Percentiles rank a stretch among this genome's conserved stretches.
Evolutionary conservation across 257 asterid genomes (phyloP).

Genomic region (Capsicum pubescens): DNA sequence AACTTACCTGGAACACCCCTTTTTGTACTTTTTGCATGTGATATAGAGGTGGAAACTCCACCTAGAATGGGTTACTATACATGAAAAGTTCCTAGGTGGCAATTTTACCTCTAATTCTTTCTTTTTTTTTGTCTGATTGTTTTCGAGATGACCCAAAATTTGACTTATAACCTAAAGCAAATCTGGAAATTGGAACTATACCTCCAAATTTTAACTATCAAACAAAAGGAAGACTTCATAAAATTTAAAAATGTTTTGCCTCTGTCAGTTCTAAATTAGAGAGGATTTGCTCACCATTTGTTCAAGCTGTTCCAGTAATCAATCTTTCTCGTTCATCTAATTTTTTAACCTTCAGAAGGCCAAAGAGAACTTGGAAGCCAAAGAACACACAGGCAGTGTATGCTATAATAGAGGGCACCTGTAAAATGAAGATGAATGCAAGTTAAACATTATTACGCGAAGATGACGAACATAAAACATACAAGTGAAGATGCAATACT

Average conservation of each 20-base stretch:
- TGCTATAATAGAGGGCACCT: slow-evolving; percentile 81
- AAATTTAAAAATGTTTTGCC: background rate
- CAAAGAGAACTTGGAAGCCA: slow-evolving; percentile 79
- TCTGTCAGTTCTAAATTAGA: slow-evolving; percentile 4
- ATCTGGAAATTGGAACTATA: background rate
- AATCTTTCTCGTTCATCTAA: slow-evolving; percentile 83
- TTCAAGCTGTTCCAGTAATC: slow-evolving; percentile 89
- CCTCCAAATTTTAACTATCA: background rate
- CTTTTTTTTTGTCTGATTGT: background rate
- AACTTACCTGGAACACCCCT: background rate
- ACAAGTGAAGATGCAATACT: slow-evolving; percentile 35
- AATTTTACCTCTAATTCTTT: background rate
- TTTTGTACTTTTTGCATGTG: background rate
- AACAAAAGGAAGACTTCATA: background rate
- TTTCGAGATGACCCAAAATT: background rate
- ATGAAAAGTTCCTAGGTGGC: slow-evolving; percentile 4
- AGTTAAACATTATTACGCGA: slow-evolving; percentile 14
- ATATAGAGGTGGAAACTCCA: background rate
- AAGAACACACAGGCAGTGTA: slow-evolving; percentile 68
- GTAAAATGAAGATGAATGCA: slow-evolving; percentile 31
- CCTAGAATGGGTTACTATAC: background rate
- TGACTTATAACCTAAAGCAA: slow-evolving; percentile 16
- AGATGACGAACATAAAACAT: background rate
- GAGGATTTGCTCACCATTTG: slow-evolving; percentile 41
- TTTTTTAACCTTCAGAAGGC: slow-evolving; percentile 73